These are phyloP conservation scores for Andrographis paniculata DNA, from an alignment of 305 asterid genomes.

Conservation along the genomic window DNA sequence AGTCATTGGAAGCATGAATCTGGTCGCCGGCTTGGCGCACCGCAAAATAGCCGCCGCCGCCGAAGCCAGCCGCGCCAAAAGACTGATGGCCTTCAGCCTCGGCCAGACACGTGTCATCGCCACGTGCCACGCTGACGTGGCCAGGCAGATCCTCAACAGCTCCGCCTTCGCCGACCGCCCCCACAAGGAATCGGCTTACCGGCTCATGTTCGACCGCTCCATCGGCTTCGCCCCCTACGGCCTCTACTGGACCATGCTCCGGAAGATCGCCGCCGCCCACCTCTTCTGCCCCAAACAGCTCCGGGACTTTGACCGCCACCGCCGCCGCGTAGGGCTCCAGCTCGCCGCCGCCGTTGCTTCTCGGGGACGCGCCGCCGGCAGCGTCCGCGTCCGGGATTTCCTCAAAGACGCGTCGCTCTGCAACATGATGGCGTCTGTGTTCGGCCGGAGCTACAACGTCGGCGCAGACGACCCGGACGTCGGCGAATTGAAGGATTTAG, in stretches of 20 bases:
- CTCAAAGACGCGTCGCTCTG: conserved; percentile 57
- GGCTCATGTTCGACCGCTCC: conserved; percentile 61
- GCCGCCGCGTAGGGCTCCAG: conserved; percentile 30
- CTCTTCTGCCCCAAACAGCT: conserved; percentile 62
- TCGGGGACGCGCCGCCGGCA: neutral
- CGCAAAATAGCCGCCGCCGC: conserved; percentile 43
- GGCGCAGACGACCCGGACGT: conserved; percentile 33
- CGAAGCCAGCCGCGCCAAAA: conserved; percentile 26
- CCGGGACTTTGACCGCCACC: conserved; percentile 29
- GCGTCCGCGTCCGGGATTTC: conserved; percentile 43
- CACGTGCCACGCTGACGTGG: conserved; percentile 42
- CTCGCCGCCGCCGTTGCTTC: conserved; percentile 19
- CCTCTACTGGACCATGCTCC: conserved; percentile 55
- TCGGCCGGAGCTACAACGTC: conserved; percentile 40
- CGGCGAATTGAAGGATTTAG: conserved; percentile 41
- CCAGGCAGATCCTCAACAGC: conserved; percentile 47
- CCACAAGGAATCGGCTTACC: conserved; percentile 55
- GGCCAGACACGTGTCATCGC: conserved; percentile 47
- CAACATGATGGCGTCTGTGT: conserved; percentile 76
- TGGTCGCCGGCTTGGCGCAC: conserved; percentile 54
- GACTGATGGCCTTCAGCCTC: conserved; percentile 53
- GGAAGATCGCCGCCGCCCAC: conserved; percentile 49
- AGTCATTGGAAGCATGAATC: conserved; percentile 42
- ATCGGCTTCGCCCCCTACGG: conserved; percentile 82
- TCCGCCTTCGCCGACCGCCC: conserved; percentile 66